Evolutionary conservation across 163 green algal genomes (phyloP), one percentile per base, ranked within the genome.

Genomic region (Scenedesmus sp.): DNA sequence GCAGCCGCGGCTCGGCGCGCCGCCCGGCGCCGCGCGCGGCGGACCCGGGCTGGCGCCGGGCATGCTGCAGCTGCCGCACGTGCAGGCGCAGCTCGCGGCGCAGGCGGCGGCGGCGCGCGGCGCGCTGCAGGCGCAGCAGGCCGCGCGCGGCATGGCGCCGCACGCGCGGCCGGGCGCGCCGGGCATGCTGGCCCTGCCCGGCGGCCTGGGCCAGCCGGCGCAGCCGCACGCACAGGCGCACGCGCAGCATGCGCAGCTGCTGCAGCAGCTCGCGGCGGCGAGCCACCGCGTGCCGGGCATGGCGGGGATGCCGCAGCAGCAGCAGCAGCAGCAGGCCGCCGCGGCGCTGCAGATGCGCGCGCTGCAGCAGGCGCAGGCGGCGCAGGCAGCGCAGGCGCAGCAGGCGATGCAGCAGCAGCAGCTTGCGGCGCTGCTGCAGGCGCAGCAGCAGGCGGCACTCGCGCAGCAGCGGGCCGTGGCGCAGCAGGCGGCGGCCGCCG

Each of bases 151-250:
- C n/a, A n/a, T n/a, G n/a, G n/a, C n/a, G n/a, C n/a, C 47, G 14
- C 47, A 14, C 14, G 47, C 47, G 47, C 47, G 14, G 47, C 14
- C 47, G 47, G 47, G 14, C 47, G 47, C 14, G 47, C 14, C 47
- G 47, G 18, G 9, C 51, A 60, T 28, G 51, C 22, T 11, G 22
- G 22, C 22, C 51, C 11, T 33, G 51, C 51, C 9, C 51, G 51
- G 9, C 10, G 39, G 39, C 39, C 6, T 47, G 39, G 7, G 5
- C 2, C 39, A 60, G n/a, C 28, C 26, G 2, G 39, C 36, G 13
- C 70, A 69, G 70, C 69, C 33, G 69, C 54, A 57, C 34, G 34
- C 47, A 45, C 71, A 70, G 71, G 56, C 48, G 57, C 39, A 60
- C 2, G 33, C 24, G 42, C 63, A 73, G 7, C 22, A 58, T 24